These are phyloP conservation scores for Malassezia sympodialis DNA, from an alignment of 1,284 basidiomycete species.

Conservation along the genomic window DNA sequence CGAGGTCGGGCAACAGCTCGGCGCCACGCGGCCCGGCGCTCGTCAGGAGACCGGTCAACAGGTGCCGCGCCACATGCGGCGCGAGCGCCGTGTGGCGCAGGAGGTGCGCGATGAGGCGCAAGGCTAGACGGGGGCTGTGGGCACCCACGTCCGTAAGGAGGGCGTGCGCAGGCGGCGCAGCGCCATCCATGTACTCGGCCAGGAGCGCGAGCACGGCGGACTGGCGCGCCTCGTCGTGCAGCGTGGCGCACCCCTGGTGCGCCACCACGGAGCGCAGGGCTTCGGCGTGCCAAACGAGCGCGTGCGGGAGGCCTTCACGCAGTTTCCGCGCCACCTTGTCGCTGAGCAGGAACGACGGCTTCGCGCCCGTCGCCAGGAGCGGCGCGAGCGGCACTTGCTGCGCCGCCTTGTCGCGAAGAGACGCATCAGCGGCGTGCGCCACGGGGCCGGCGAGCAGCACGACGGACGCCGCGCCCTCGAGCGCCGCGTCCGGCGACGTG, in stretches of 20 bases:
- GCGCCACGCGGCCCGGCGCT: slow-evolving; percentile 17
- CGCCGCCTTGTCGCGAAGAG: slow-evolving; percentile 21
- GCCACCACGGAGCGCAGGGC: slow-evolving; percentile 18
- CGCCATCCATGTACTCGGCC: slow-evolving; percentile 21
- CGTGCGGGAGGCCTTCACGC: slow-evolving; percentile 18
- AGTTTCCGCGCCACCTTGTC: slow-evolving; percentile 41
- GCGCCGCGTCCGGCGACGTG: slow-evolving; percentile 31
- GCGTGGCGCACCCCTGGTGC: slow-evolving; percentile 9
- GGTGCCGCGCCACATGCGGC: background rate
- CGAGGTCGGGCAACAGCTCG: slow-evolving; percentile 29
- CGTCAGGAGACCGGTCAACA: background rate
- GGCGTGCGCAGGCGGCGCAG: background rate
- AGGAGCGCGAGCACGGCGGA: slow-evolving; percentile 24
- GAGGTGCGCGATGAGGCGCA: slow-evolving; percentile 1
- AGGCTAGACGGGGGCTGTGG: slow-evolving; percentile 1
- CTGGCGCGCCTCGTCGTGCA: slow-evolving; percentile 21
- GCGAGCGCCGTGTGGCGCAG: background rate
- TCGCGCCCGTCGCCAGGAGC: slow-evolving; percentile 25
- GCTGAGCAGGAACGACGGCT: slow-evolving; percentile 42
- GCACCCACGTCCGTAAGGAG: background rate
- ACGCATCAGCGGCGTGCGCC: slow-evolving; percentile 10
- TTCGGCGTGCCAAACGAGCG: slow-evolving; percentile 31
- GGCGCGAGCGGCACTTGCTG: slow-evolving; percentile 17
- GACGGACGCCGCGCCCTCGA: slow-evolving; percentile 39
- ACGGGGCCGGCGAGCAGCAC: slow-evolving; percentile 11